Evolutionary conservation across 2,329 filamentous ascomycete genomes (phyloP).

Genomic region (Metarhizium album): DNA sequence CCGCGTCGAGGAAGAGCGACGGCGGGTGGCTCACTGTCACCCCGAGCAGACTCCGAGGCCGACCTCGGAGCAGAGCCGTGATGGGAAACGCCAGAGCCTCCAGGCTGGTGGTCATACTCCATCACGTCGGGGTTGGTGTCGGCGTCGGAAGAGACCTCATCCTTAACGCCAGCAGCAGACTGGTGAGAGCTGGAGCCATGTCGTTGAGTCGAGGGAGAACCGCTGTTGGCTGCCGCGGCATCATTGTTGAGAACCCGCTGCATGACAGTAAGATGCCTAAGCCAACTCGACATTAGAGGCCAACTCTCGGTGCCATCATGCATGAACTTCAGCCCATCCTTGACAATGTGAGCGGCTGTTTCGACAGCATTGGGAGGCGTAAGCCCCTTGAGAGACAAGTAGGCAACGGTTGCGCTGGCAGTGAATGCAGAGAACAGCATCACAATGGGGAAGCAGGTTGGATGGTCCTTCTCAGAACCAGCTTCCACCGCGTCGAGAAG

Average conservation of each 20-base stretch:
- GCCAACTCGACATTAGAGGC: conserved; percentile 49
- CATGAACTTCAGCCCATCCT: conserved; percentile 48
- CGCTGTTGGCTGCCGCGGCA: conserved; percentile 23
- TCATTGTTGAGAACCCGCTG: conserved; percentile 48
- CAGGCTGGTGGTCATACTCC: conserved; percentile 42
- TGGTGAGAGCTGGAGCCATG: conserved; percentile 23
- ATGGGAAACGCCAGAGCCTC: conserved; percentile 14
- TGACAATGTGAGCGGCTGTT: conserved; percentile 45
- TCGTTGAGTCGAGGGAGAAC: not conserved
- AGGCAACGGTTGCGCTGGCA: conserved; percentile 49
- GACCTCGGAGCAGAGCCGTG: conserved; percentile 23
- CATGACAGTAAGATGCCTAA: conserved; percentile 50
- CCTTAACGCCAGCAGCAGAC: conserved; percentile 31
- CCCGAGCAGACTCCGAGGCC: conserved; percentile 31
- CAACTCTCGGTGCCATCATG: conserved; percentile 48
- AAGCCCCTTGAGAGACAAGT: conserved; percentile 50
- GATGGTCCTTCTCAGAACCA: conserved; percentile 45
- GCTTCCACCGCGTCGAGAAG: conserved; percentile 44
- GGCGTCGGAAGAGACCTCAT: conserved; percentile 43
- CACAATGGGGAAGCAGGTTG: conserved; percentile 52
- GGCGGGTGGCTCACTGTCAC: conserved; percentile 40
- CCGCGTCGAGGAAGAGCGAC: conserved; percentile 37
- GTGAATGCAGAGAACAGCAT: conserved; percentile 55
- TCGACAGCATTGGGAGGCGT: conserved; percentile 45
- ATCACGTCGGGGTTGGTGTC: conserved; percentile 45